Conservation (phyloP, 345 rosid genomes). For the Euphorbia lathyris region DNA sequence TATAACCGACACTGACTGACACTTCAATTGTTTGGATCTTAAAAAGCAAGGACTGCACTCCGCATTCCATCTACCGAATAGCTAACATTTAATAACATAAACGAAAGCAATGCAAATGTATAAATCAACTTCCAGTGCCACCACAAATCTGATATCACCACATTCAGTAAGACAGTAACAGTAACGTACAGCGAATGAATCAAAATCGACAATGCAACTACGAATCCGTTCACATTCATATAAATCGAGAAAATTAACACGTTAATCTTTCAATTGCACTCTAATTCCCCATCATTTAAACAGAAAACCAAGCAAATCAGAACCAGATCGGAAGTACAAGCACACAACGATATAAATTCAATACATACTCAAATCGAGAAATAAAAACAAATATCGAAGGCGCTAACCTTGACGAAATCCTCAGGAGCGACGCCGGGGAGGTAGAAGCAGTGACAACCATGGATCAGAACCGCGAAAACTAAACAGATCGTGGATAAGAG, state of each 20-base stretch:
- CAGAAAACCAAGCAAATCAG: neutral
- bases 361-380: neutral
- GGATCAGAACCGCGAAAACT: slow-evolving; percentile 34
- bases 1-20: neutral
- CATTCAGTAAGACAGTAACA: neutral
- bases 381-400: neutral
- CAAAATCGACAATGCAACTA: neutral
- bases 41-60: neutral
- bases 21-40: neutral
- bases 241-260: neutral
- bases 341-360: slow-evolving; percentile 13
- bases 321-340: neutral
- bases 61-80: no score
- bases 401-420: slow-evolving; percentile 73
- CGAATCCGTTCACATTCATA: no score
- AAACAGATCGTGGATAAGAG: slow-evolving; percentile 27
- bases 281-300: neutral
- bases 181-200: neutral
- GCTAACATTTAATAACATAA: no score
- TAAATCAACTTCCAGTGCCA: no score
- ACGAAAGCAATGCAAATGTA: no score
- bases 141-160: no score
- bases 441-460: slow-evolving; percentile 68
- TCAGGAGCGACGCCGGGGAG: slow-evolving; percentile 98
- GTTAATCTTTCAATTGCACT: neutral